phyloP scores from a whole-genome alignment of 192 early-diverging fungal species.

The Entomortierella chlamydospora region DNA sequence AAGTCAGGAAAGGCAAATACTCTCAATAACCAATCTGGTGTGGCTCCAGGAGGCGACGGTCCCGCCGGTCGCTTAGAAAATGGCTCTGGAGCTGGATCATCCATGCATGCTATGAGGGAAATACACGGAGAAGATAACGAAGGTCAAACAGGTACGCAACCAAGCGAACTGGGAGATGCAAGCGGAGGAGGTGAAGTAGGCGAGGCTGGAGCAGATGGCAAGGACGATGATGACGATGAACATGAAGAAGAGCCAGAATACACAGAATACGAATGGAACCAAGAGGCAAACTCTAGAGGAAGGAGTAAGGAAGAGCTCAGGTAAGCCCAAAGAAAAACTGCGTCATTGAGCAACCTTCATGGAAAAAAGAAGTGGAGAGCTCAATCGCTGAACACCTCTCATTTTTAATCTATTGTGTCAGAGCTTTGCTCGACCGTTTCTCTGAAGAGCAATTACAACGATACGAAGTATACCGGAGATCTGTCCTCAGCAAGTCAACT shows the following conservation, averaged over 20 bases:
- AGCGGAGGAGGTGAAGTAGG: slow-evolving; percentile 8
- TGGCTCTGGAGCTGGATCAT: not conserved
- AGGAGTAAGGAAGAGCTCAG: slow-evolving; percentile 67
- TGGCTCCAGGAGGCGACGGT: not conserved
- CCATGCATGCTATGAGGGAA: no score
- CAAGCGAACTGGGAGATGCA: slow-evolving; percentile 14
- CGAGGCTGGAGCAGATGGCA: slow-evolving; percentile 40
- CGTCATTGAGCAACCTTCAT: no score
- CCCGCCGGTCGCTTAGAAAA: not conserved
- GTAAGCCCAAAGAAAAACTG: no score
- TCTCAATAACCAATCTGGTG: not conserved
- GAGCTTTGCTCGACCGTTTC: slow-evolving; percentile 73
- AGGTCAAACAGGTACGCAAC: not conserved
- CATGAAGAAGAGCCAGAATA: slow-evolving; percentile 65
- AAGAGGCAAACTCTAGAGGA: slow-evolving; percentile 58
- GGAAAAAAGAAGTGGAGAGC: no score
- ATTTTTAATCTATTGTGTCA: slow-evolving; percentile 21
- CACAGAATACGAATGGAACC: slow-evolving; percentile 60
- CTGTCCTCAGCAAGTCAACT: slow-evolving; percentile 79
- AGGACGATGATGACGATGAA: slow-evolving; percentile 63
- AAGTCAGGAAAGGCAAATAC: slow-evolving; percentile 5
- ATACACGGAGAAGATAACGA: slow-evolving; percentile 10
- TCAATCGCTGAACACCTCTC: no score
- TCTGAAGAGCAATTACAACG: slow-evolving; percentile 79
- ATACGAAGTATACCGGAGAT: slow-evolving; percentile 85